phyloP scores from a whole-genome alignment of 2,329 filamentous ascomycete species.

The Colletotrichum chlorophyti region DNA sequence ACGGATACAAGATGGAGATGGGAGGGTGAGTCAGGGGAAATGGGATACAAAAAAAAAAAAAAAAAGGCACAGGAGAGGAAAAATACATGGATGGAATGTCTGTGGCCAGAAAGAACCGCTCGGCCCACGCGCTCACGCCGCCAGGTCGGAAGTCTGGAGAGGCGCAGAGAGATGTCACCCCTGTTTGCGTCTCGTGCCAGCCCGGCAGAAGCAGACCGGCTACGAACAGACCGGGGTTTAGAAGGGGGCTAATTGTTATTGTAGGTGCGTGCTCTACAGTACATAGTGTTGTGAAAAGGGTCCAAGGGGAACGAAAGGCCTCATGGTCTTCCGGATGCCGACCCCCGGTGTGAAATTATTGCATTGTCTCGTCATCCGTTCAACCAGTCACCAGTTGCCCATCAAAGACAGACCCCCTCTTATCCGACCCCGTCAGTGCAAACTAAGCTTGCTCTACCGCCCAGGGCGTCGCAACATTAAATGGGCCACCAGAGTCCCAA shows the following conservation, averaged over 20 bases:
- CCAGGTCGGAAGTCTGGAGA: conserved; percentile 28
- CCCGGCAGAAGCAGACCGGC: conserved; percentile 6
- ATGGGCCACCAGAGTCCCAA: conserved; percentile 8
- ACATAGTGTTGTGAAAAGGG: conserved; percentile 8
- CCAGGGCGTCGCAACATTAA: conserved; percentile 7
- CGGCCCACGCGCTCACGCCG: conserved; percentile 31
- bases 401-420: no score
- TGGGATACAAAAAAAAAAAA: conserved; percentile 16
- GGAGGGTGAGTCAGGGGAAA: no score
- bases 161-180: conserved; percentile 18
- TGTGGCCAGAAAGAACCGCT: conserved; percentile 26
- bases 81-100: conserved; percentile 32
- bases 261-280: no score
- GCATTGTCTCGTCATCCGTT: conserved; percentile 8
- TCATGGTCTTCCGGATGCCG: background rate
- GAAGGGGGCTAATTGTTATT: no score
- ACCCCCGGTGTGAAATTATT: conserved; percentile 19
- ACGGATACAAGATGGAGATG: no score
- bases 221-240: no score
- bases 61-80: conserved; percentile 26
- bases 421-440: no score
- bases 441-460: no score
- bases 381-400: background rate
- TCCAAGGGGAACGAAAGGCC: conserved; percentile 4
- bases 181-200: conserved; percentile 26